phyloP scores from a whole-genome alignment of 306 rosid species.

The Styphnolobium japonicum region DNA sequence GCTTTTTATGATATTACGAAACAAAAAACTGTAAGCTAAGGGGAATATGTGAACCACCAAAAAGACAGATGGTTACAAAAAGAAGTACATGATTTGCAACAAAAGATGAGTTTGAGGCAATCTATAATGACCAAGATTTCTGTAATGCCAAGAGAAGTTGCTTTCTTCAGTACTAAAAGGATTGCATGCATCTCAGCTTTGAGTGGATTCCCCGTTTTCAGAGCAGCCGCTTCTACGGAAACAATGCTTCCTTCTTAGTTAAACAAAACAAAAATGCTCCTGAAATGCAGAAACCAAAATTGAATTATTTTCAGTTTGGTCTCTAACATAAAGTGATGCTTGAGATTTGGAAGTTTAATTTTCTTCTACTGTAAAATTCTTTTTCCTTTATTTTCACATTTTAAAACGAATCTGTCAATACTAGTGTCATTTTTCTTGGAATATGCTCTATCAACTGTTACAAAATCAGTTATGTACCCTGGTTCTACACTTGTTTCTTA shows the following conservation, averaged over 20 bases:
- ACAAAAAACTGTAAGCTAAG: not conserved
- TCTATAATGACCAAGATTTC: no score
- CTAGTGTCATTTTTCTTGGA: not conserved
- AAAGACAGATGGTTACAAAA: not conserved
- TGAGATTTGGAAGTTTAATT: no score
- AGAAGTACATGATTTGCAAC: not conserved
- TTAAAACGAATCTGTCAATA: no score
- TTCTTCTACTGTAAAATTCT: not conserved
- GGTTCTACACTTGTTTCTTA: not conserved
- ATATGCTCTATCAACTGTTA: not conserved
- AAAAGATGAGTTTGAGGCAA: not conserved
- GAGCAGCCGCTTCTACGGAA: no score
- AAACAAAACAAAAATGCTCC: not conserved
- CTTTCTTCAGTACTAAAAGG: not conserved
- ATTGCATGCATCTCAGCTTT: not conserved
- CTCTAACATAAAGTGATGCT: no score
- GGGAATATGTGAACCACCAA: not conserved
- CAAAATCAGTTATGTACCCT: not conserved
- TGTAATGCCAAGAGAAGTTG: not conserved
- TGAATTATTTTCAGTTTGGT: no score
- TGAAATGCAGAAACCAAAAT: no score
- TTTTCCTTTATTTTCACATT: not conserved
- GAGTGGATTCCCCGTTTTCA: not conserved
- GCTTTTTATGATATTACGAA: not conserved
- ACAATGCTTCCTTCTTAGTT: not conserved